A percentile compares a stretch with the other conserved stretches of the same genome.
These are phyloP conservation scores for Gossypium herbaceum DNA, from an alignment of 345 rosid genomes.

Conservation along the genomic window DNA sequence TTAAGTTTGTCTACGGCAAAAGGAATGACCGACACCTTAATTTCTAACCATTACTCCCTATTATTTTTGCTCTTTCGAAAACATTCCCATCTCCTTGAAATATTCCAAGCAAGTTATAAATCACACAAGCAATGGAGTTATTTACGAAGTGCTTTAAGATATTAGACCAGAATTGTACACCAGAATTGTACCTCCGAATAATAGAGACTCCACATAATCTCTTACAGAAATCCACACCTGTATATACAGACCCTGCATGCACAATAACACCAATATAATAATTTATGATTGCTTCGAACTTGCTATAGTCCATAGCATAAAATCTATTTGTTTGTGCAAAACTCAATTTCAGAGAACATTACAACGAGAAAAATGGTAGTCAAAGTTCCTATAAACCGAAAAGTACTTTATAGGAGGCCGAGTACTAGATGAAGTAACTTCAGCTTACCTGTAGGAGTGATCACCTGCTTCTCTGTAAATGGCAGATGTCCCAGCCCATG, in stretches of 20 bases:
- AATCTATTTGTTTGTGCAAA: background rate
- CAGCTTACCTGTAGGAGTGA: constrained; percentile 90
- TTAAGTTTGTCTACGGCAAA: background rate
- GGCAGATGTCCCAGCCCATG: constrained; percentile 98
- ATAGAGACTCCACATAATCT: constrained; percentile 96
- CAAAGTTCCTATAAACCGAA: background rate
- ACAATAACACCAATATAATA: background rate
- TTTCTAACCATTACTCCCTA: background rate
- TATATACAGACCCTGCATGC: constrained; percentile 82
- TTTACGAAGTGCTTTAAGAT: background rate
- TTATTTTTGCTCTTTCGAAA: background rate
- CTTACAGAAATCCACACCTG: constrained; percentile 99
- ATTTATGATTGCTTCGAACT: background rate
- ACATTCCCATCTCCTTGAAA: background rate
- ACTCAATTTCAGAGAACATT: background rate
- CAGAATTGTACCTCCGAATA: constrained; percentile 72
- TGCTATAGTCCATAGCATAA: constrained; percentile 14
- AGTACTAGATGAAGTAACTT: constrained; percentile 10
- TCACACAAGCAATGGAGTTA: background rate
- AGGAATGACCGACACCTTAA: constrained; percentile 29
- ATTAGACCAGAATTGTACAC: constrained; percentile 39
- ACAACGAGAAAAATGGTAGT: background rate
- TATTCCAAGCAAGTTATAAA: background rate
- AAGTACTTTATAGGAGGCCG: background rate
- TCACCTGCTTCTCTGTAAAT: constrained; percentile 92